phyloP scores from a whole-genome alignment of 176 grass and related monocot genomes.

The Ensete glaucum region DNA sequence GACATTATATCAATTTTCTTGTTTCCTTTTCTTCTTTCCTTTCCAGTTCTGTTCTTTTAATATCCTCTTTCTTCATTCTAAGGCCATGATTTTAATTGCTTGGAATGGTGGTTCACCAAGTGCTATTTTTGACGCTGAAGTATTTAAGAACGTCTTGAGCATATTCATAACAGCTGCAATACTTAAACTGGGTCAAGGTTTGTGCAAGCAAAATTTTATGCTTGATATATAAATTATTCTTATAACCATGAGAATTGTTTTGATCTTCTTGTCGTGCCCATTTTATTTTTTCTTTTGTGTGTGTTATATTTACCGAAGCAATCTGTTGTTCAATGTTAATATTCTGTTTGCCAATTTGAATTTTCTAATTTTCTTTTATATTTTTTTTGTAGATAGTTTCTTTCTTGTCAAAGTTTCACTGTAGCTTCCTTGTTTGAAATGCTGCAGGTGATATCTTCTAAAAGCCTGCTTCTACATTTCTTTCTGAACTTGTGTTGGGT shows the following conservation, averaged over 20 bases:
- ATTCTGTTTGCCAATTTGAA: too few species aligned
- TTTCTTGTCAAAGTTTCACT: neutral
- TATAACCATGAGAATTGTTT: too few species aligned
- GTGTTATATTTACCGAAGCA: neutral
- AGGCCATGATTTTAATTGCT: conserved; percentile 94
- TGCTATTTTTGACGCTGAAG: conserved; percentile 69
- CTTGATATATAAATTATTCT: neutral
- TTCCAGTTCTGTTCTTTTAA: conserved; percentile 3
- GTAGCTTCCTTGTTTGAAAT: neutral
- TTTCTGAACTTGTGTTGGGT: neutral
- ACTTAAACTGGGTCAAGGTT: conserved; percentile 75
- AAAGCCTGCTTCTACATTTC: neutral
- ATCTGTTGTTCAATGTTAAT: neutral
- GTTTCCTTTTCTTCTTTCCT: conserved; percentile 4
- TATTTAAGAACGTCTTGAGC: conserved; percentile 89
- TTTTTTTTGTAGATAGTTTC: neutral
- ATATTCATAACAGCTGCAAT: conserved; percentile 89
- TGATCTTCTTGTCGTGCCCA: too few species aligned
- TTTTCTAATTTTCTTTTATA: neutral
- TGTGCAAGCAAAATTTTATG: neutral
- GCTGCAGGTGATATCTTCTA: neutral
- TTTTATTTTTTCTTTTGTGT: neutral
- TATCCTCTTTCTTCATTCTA: conserved; percentile 1
- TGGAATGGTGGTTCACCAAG: conserved; percentile 87
- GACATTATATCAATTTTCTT: neutral